These are phyloP conservation scores for Diplosphaera chodatii DNA, from an alignment of 139 green algal genomes.

Conservation along the genomic window DNA sequence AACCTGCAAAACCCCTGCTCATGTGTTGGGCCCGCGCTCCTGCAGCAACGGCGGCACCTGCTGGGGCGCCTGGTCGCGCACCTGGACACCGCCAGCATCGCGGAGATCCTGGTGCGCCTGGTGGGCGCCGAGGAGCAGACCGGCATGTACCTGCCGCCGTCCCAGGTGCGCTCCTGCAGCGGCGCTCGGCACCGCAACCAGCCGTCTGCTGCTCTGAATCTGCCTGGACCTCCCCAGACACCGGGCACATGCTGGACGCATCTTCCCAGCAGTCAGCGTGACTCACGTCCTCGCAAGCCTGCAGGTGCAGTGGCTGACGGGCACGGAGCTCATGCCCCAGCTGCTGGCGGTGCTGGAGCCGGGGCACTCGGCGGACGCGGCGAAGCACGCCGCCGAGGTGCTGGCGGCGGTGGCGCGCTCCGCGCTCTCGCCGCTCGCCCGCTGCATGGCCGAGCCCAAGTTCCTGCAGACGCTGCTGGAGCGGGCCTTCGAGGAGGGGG, in stretches of 20 bases:
- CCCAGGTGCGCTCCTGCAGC: too few species aligned
- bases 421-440: constrained; percentile 60
- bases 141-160: neutral
- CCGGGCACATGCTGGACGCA: too few species aligned
- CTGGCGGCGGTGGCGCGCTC: constrained; percentile 49
- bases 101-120: constrained; percentile 71
- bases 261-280: too few species aligned
- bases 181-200: too few species aligned
- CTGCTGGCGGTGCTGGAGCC: constrained; percentile 54
- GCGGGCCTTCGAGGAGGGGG: constrained; percentile 16
- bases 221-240: too few species aligned
- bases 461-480: constrained; percentile 36
- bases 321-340: constrained; percentile 64
- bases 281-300: too few species aligned
- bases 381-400: constrained; percentile 55
- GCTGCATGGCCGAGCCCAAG: constrained; percentile 36
- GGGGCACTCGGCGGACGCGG: constrained; percentile 35
- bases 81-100: constrained; percentile 74
- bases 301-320: constrained; percentile 60
- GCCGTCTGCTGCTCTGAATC: too few species aligned
- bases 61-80: constrained; percentile 55
- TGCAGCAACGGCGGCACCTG: constrained; percentile 52
- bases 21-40: too few species aligned
- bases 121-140: constrained; percentile 74
- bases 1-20: too few species aligned